These are phyloP conservation scores for Fusarium sterilihyphosum DNA, from an alignment of 2,329 filamentous ascomycete species.

Conservation along the genomic window DNA sequence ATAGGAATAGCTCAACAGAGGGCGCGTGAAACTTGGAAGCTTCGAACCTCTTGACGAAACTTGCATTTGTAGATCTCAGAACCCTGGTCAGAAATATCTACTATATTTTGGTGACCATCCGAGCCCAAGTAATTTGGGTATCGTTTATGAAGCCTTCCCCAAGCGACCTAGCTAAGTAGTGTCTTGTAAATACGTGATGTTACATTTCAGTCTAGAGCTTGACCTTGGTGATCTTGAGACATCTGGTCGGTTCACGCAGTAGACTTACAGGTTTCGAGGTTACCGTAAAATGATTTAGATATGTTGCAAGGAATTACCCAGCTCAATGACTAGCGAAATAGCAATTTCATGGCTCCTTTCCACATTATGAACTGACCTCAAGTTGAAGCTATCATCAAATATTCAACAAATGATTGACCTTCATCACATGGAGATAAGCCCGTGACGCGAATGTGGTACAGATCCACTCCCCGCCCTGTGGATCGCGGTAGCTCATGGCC, in stretches of 20 bases:
- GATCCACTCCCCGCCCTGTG: slow-evolving; percentile 31
- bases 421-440: slow-evolving; percentile 32
- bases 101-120: neutral
- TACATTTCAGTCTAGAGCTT: neutral
- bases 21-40: neutral
- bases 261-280: neutral
- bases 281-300: neutral
- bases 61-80: neutral
- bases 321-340: fast-evolving
- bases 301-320: too few relatives aligned
- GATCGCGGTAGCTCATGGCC: slow-evolving; percentile 34
- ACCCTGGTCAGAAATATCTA: neutral
- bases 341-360: neutral
- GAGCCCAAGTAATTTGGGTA: neutral
- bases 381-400: neutral
- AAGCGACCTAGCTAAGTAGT: too few relatives aligned
- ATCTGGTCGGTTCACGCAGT: neutral
- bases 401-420: neutral
- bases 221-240: neutral
- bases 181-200: neutral
- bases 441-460: slow-evolving; percentile 21
- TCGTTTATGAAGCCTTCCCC: neutral
- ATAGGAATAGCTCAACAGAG: neutral
- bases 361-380: too few relatives aligned
- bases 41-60: neutral